Percentiles rank a stretch among this genome's conserved stretches.
These are phyloP conservation scores for Arthrobotrys pseudoclavata DNA, from an alignment of 2,329 filamentous ascomycete species.

Conservation along the genomic window DNA sequence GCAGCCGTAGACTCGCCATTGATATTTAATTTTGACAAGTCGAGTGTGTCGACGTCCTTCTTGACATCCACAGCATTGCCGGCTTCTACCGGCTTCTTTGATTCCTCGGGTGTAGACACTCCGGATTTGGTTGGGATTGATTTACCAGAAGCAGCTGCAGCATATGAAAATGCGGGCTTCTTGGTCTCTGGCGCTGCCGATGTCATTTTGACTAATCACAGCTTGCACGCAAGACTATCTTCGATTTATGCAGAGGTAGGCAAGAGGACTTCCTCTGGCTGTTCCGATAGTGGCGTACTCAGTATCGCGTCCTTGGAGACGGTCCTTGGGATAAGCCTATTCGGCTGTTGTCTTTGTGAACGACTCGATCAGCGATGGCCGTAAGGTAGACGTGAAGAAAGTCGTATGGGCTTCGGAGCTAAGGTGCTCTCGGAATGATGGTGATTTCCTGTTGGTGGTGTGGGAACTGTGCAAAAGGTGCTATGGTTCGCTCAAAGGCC, in stretches of 20 bases:
- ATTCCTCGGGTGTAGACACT: constrained; percentile 46
- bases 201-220: constrained; percentile 59
- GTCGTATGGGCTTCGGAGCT: constrained; percentile 27
- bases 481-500: constrained; percentile 1
- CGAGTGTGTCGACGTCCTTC: constrained; percentile 65
- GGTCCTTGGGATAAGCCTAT: constrained; percentile 49
- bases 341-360: constrained; percentile 38
- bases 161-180: constrained; percentile 63
- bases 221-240: constrained; percentile 56
- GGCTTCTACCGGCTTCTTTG: constrained; percentile 52
- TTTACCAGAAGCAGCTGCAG: constrained; percentile 63
- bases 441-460: constrained; percentile 9
- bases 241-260: constrained; percentile 56
- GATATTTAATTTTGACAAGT: constrained; percentile 50
- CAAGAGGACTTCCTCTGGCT: constrained; percentile 55
- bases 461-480: background rate
- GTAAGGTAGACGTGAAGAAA: constrained; percentile 5
- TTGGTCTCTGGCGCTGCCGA: constrained; percentile 61
- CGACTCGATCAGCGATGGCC: constrained; percentile 33
- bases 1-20: constrained; percentile 37
- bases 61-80: constrained; percentile 66
- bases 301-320: constrained; percentile 55
- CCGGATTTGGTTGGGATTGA: constrained; percentile 44
- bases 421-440: constrained; percentile 4
- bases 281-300: constrained; percentile 58